Base-by-base conservation (phyloP, 768 basidiomycete species). In the Suillus cothurnatus region DNA sequence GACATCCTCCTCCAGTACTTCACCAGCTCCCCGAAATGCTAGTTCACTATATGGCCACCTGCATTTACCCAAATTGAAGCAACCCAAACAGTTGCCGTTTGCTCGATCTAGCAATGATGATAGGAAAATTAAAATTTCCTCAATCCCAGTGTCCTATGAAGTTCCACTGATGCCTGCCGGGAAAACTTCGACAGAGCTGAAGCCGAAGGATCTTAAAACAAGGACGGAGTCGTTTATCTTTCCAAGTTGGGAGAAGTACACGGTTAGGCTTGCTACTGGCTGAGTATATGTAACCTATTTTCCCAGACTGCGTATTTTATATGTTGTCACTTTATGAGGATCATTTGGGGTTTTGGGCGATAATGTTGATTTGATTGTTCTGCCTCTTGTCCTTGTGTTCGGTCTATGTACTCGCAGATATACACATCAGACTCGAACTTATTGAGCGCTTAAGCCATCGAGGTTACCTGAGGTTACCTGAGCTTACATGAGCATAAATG, bases 181-280 rank as follows among this genome's bases (percentile, higher is more conserved):
- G 23, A 66, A 70, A 3, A 70, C 68, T 14, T 59, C 77, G 47
- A 69, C 69, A 9, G 71, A 73, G 63, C 66, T 71, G 41, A 67
- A 28, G 59, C 36, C 73, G 59, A 70, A 67, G 67, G 76, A 77
- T 61, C 73, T 75, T 43, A 77, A 69, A 64, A 73, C 70, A 43
- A 75, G 76, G 72, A 77, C 77, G 21, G 86, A 84, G 74, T 82
- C 83, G 64, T 79, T 84, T 39, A 68, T 79, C 21, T 87, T 85
- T 71, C 88, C 89, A 34, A 84, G 81, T 61, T 91, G 89, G 89
- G 88, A 90, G 72, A 79, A 86, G 65, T 90, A 91, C 72, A 72
- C 82, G 47, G 81, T 89, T 45, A 82, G 81, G 68, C 78, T 74
- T 41, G 74, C 73, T 39, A 76, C 66, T 26, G 66, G 68, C n/a